These are phyloP conservation scores for Radiomyces spectabilis DNA, from an alignment of 192 early-diverging fungal species.

Conservation along the genomic window DNA sequence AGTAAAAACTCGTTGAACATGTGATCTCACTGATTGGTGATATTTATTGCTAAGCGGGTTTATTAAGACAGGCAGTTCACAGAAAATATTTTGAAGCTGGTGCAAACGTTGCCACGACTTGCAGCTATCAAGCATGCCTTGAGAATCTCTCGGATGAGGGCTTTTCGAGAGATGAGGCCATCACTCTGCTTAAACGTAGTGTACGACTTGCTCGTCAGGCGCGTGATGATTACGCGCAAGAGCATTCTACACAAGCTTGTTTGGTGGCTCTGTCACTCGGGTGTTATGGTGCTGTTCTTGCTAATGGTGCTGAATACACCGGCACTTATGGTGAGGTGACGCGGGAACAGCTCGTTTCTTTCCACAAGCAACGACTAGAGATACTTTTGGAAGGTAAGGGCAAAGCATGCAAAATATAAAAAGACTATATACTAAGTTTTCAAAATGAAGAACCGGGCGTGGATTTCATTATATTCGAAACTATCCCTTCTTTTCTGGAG, in stretches of 20 bases:
- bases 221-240: constrained; percentile 22
- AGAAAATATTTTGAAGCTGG: constrained; percentile 41
- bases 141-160: constrained; percentile 32
- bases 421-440: not conserved
- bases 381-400: constrained; percentile 22
- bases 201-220: constrained; percentile 40
- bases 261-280: constrained; percentile 56
- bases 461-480: constrained; percentile 65
- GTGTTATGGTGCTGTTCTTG: constrained; percentile 56
- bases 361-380: constrained; percentile 43
- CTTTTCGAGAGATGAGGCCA: constrained; percentile 25
- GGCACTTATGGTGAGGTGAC: constrained; percentile 45
- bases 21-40: too few species aligned
- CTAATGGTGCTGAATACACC: constrained; percentile 57
- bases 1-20: too few species aligned
- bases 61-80: constrained; percentile 40
- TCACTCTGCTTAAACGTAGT: constrained; percentile 28
- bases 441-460: constrained; percentile 9
- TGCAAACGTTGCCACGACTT: constrained; percentile 45
- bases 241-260: constrained; percentile 5
- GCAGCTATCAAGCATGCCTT: constrained; percentile 48
- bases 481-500: constrained; percentile 55
- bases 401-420: not conserved
- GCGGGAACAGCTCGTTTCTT: constrained; percentile 33
- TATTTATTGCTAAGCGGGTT: not conserved